A percentile compares a stretch with the other conserved stretches of the same genome.
Conservation (phyloP, 768 basidiomycete species). For the Sporobolomyces phaffii region DNA sequence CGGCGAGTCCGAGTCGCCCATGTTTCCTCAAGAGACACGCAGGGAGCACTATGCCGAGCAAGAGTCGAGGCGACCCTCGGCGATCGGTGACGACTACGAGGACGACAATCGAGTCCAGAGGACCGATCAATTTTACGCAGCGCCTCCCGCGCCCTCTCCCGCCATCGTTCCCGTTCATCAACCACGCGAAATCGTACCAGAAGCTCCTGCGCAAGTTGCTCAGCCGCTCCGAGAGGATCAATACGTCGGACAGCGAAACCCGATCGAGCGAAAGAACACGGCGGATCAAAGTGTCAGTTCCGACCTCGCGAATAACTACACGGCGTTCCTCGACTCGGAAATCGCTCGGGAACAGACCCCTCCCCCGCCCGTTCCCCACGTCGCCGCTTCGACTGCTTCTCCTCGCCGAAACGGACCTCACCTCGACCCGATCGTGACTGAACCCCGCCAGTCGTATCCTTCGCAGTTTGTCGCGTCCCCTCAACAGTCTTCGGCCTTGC, state of each 20-base stretch:
- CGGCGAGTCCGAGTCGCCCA: conserved; percentile 20
- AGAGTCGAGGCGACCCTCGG: background rate
- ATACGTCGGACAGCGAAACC: background rate
- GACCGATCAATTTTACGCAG: conserved; percentile 4
- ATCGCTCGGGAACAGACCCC: conserved; percentile 21
- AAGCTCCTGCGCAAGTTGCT: background rate
- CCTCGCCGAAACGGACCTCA: background rate
- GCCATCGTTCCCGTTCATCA: background rate
- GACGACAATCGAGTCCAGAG: background rate
- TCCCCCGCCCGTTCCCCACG: conserved; percentile 5
- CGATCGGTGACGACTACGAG: background rate
- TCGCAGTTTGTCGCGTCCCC: background rate
- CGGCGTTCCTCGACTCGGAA: conserved; percentile 21
- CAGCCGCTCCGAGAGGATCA: background rate
- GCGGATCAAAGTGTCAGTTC: background rate
- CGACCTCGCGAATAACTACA: conserved; percentile 11
- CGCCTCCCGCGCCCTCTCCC: background rate
- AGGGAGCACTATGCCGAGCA: background rate
- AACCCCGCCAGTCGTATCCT: background rate
- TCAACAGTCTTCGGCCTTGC: background rate
- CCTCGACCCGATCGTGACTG: background rate
- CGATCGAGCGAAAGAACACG: background rate
- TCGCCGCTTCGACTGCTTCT: background rate
- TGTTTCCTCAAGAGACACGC: background rate
- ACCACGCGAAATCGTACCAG: background rate